Percentiles rank a stretch among this genome's conserved stretches.
Evolutionary conservation across 179 eudicot genomes (phyloP).

Genomic region (Vitellaria paradoxa): DNA sequence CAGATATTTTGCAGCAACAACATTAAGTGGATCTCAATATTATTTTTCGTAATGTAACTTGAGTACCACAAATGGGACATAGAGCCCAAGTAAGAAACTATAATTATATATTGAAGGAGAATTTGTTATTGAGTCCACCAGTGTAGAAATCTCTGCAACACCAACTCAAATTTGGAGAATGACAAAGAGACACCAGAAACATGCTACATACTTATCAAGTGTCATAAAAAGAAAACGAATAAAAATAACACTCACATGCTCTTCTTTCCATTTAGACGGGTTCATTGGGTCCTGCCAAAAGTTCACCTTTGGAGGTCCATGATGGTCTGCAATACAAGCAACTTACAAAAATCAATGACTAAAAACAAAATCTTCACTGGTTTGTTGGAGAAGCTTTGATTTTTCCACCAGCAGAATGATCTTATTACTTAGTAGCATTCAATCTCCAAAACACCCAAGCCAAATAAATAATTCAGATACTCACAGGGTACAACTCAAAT

Average conservation of each 20-base stretch:
- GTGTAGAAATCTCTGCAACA: neutral
- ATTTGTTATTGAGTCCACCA: neutral
- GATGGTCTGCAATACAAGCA: slow-evolving; percentile 41
- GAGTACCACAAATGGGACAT: neutral
- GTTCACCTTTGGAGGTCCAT: slow-evolving; percentile 53
- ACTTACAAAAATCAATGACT: neutral
- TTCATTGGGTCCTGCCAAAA: slow-evolving; percentile 65
- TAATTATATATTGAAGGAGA: neutral
- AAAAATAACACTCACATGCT: slow-evolving; percentile 47
- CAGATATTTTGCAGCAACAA: neutral
- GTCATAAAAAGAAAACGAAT: slow-evolving; percentile 5
- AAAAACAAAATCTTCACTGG: neutral
- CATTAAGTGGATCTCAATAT: neutral
- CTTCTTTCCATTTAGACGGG: slow-evolving; percentile 74
- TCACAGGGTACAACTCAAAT: neutral
- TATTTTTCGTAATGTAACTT: too few species aligned
- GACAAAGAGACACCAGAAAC: neutral
- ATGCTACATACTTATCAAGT: neutral
- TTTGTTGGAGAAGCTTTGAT: neutral
- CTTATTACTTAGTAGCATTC: neutral
- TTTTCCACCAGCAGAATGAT: slow-evolving; percentile 9
- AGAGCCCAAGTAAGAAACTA: neutral
- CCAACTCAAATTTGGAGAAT: neutral
- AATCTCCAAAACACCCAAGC: neutral
- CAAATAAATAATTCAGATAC: neutral